Percentiles rank a stretch among this genome's conserved stretches.
phyloP scores from a whole-genome alignment of 345 rosid genomes.

The Lenwebbia sp. region DNA sequence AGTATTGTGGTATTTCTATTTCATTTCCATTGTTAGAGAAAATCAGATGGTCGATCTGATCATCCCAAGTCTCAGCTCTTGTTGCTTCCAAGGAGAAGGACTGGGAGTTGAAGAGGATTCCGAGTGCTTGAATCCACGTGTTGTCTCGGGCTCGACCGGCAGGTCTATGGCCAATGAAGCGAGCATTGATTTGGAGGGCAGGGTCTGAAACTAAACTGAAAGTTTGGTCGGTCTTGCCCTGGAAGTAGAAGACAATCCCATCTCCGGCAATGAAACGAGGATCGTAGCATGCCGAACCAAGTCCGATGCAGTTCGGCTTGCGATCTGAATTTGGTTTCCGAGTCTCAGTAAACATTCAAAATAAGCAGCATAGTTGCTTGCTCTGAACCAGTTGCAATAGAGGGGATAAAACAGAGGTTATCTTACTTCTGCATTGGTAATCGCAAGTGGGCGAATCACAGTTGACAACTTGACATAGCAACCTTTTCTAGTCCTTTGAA shows the following conservation, averaged over 20 bases:
- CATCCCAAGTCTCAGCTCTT: slow-evolving; percentile 1
- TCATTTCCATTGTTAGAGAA: not conserved
- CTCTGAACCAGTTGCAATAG: not conserved
- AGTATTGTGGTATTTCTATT: not conserved
- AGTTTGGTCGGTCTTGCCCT: not conserved
- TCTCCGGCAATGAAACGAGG: slow-evolving; percentile 1
- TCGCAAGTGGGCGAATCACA: not conserved
- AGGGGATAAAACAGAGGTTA: not conserved
- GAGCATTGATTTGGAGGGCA: slow-evolving; percentile 7
- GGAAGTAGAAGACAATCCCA: slow-evolving; percentile 9
- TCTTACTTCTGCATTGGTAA: not conserved
- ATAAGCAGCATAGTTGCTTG: not conserved
- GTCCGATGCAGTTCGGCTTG: not conserved
- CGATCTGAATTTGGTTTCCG: not conserved
- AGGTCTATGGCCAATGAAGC: slow-evolving; percentile 7
- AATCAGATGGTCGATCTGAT: not conserved
- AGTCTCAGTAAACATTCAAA: not conserved
- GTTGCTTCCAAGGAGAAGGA: slow-evolving; percentile 1
- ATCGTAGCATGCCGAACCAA: slow-evolving; percentile 1
- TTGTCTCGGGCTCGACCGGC: not conserved
- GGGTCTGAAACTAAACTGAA: slow-evolving; percentile 5
- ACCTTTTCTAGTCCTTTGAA: not conserved
- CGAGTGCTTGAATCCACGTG: slow-evolving; percentile 11
- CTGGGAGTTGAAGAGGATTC: slow-evolving; percentile 2
- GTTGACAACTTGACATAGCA: not conserved